Evolutionary conservation across 306 rosid species (phyloP).

Genomic region (Morella rubra): DNA sequence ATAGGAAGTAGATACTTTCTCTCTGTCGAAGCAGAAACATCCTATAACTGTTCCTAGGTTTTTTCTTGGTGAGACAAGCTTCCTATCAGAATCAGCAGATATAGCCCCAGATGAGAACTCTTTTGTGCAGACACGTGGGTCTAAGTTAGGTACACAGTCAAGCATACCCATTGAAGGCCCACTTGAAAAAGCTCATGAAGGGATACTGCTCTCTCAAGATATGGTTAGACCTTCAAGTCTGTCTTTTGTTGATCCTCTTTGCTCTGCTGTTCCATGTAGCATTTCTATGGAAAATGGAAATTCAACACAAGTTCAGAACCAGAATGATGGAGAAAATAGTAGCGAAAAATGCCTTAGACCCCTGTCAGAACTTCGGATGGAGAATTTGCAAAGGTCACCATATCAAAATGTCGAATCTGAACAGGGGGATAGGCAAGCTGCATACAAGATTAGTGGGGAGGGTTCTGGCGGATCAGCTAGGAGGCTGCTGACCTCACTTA

Average conservation of each 20-base stretch:
- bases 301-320: slow-evolving; percentile 22
- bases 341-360: slow-evolving; percentile 29
- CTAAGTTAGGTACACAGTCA: slow-evolving; percentile 49
- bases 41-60: slow-evolving; percentile 32
- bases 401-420: slow-evolving; percentile 25
- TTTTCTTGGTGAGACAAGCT: slow-evolving; percentile 66
- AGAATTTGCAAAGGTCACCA: slow-evolving; percentile 32
- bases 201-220: slow-evolving; percentile 61
- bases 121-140: slow-evolving; percentile 49
- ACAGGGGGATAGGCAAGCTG: slow-evolving; percentile 29
- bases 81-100: slow-evolving; percentile 80
- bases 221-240: slow-evolving; percentile 51
- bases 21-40: slow-evolving; percentile 32
- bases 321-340: slow-evolving; percentile 33
- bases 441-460: slow-evolving; percentile 26
- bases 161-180: slow-evolving; percentile 44
- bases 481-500: slow-evolving; percentile 49
- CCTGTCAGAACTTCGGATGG: slow-evolving; percentile 39
- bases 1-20: slow-evolving; percentile 50
- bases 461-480: slow-evolving; percentile 34
- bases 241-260: slow-evolving; percentile 77
- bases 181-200: slow-evolving; percentile 37
- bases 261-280: slow-evolving; percentile 90
- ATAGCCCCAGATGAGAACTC: slow-evolving; percentile 71
- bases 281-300: slow-evolving; percentile 48